These are phyloP conservation scores for Canariomyces notabilis DNA, from an alignment of 2,329 filamentous ascomycete genomes.

Conservation along the genomic window DNA sequence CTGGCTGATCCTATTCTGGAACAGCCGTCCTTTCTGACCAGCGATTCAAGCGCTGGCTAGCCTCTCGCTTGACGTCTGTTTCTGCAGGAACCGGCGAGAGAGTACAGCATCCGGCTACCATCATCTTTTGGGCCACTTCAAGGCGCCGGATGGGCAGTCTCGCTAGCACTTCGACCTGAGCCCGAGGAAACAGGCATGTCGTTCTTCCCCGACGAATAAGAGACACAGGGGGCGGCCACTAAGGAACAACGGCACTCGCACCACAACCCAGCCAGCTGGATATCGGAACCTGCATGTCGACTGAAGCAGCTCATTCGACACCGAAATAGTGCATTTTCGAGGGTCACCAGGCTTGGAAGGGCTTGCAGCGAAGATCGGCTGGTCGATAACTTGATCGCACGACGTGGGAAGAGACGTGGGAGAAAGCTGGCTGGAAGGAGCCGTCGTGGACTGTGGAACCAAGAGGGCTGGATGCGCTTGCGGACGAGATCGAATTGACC, in stretches of 20 bases:
- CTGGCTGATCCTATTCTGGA: neutral
- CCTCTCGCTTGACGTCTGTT: neutral
- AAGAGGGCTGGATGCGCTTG: neutral
- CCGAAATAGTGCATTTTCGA: constrained; percentile 9
- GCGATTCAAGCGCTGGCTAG: neutral
- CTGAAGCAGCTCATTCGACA: constrained; percentile 16
- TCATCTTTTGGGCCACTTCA: neutral
- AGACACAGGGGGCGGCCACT: constrained; percentile 2
- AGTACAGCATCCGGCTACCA: neutral
- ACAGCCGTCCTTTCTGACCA: neutral
- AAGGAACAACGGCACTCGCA: constrained; percentile 1
- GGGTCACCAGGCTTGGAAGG: constrained; percentile 10
- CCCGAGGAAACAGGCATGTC: constrained; percentile 1
- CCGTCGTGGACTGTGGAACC: constrained; percentile 1
- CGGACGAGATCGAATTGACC: neutral
- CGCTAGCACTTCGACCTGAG: neutral
- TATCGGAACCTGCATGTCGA: constrained; percentile 20
- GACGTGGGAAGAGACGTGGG: neutral
- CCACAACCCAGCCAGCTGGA: constrained; percentile 2
- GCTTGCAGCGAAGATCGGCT: constrained; percentile 17
- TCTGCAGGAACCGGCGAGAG: neutral
- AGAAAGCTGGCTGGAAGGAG: neutral
- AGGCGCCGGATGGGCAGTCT: neutral
- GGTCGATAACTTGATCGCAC: constrained; percentile 13
- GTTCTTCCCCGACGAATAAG: constrained; percentile 10